Conservation (phyloP, 768 basidiomycete genomes). For the Russula ochroleuca region DNA sequence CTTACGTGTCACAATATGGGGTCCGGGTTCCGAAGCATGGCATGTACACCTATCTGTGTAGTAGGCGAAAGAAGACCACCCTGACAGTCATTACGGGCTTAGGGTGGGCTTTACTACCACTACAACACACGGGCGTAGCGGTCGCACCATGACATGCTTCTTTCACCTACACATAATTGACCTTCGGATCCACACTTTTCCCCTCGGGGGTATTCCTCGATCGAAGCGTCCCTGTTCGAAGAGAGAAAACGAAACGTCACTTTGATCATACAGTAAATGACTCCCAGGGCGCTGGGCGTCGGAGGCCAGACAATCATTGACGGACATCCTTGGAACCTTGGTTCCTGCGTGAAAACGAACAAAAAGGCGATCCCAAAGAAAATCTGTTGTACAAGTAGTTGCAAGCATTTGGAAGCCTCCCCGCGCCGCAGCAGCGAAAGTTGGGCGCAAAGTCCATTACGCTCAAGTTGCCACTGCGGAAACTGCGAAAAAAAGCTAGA, state of each 20-base stretch:
- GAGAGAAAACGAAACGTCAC: slow-evolving; percentile 9
- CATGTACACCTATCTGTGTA: neutral
- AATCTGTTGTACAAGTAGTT: neutral
- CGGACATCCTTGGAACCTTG: neutral
- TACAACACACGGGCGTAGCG: slow-evolving; percentile 7
- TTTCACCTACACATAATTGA: slow-evolving; percentile 2
- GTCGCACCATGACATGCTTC: slow-evolving; percentile 2
- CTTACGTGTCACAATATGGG: neutral
- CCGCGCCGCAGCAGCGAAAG: neutral
- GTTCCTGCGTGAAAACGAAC: neutral
- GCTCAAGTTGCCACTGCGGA: neutral
- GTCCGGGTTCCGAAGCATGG: neutral
- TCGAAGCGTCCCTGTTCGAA: slow-evolving; percentile 9
- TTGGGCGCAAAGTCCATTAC: slow-evolving; percentile 6
- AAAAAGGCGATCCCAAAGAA: no score
- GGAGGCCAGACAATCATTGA: no score
- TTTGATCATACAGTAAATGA: neutral
- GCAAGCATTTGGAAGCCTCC: neutral
- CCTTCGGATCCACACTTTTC: neutral
- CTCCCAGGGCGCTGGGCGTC: neutral
- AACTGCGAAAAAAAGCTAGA: slow-evolving; percentile 1
- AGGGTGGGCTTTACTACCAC: slow-evolving; percentile 2
- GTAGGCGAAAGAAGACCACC: neutral
- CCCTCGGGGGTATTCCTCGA: slow-evolving; percentile 3
- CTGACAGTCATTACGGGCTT: slow-evolving; percentile 2